Evolutionary conservation across 805 yeast genomes (phyloP).

Genomic region (Gaillardinia entomophila): DNA sequence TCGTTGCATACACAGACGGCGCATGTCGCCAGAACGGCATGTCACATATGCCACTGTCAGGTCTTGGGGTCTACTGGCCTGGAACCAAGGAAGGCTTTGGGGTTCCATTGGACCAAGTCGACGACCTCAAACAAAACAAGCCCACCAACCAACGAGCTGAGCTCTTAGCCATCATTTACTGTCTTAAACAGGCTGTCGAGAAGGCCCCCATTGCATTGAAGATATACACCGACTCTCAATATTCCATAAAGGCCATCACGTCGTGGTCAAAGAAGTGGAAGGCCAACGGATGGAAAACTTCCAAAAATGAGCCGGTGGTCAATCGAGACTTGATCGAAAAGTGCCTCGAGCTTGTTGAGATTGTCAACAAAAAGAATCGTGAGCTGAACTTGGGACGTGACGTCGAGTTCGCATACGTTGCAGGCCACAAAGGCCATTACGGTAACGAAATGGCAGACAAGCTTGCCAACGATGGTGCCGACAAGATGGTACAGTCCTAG

Average conservation of each 20-base stretch:
- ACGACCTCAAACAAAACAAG: slow-evolving; percentile 7
- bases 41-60: slow-evolving; percentile 38
- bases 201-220: slow-evolving; percentile 29
- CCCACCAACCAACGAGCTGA: slow-evolving; percentile 85
- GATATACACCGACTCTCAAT: slow-evolving; percentile 68
- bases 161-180: slow-evolving; percentile 62
- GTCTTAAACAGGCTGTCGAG: slow-evolving; percentile 43
- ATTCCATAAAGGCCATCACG: slow-evolving; percentile 51
- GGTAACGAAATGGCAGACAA: slow-evolving; percentile 79
- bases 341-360: slow-evolving; percentile 15
- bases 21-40: slow-evolving; percentile 61
- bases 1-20: slow-evolving; percentile 87
- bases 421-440: slow-evolving; percentile 60
- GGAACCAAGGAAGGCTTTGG: no score
- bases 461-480: slow-evolving; percentile 66
- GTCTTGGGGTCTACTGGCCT: slow-evolving; percentile 75
- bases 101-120: slow-evolving; percentile 41
- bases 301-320: slow-evolving; percentile 40
- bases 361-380: slow-evolving; percentile 32
- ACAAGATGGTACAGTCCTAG: no score
- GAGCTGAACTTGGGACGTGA: slow-evolving; percentile 26
- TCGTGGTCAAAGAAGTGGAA: slow-evolving; percentile 58
- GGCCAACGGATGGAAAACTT: slow-evolving; percentile 45
- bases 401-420: slow-evolving; percentile 54
- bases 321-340: slow-evolving; percentile 48